These are phyloP conservation scores for Geotrichum reessii DNA, from an alignment of 1,139 yeast species.

Conservation along the genomic window DNA sequence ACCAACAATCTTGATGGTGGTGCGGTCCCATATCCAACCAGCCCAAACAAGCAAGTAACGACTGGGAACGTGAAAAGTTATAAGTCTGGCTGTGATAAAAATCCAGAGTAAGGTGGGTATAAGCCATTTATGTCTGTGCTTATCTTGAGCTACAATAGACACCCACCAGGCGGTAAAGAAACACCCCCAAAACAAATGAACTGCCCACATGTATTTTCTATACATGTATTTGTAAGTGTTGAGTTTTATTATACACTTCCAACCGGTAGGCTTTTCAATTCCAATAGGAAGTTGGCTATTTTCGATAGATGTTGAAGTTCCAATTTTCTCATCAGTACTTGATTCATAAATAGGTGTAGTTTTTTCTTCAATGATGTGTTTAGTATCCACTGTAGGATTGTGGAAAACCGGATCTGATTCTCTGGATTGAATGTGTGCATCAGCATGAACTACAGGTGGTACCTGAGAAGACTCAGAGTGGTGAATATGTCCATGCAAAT, in stretches of 20 bases:
- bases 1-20: constrained; percentile 39
- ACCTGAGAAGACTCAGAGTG: constrained; percentile 28
- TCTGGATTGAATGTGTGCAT: constrained; percentile 26
- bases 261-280: neutral
- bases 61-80: constrained; percentile 50
- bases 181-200: constrained; percentile 31
- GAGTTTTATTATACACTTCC: neutral
- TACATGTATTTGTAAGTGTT: constrained; percentile 16
- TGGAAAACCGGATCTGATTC: constrained; percentile 19
- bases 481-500: constrained; percentile 28
- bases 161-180: constrained; percentile 68
- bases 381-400: neutral
- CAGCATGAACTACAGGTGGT: constrained; percentile 27
- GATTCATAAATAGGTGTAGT: neutral
- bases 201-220: constrained; percentile 26
- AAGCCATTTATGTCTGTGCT: constrained; percentile 54
- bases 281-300: neutral
- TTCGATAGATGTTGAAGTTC: neutral
- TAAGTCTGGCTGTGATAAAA: constrained; percentile 49
- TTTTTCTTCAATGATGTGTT: neutral
- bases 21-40: constrained; percentile 42
- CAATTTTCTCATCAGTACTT: neutral
- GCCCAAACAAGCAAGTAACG: constrained; percentile 32
- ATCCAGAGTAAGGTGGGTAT: constrained; percentile 58
- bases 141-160: constrained; percentile 50